Percentiles rank a stretch among this genome's conserved stretches.
Evolutionary conservation across 441 rosid species (phyloP).

Genomic region (Codiaeum variegatum): DNA sequence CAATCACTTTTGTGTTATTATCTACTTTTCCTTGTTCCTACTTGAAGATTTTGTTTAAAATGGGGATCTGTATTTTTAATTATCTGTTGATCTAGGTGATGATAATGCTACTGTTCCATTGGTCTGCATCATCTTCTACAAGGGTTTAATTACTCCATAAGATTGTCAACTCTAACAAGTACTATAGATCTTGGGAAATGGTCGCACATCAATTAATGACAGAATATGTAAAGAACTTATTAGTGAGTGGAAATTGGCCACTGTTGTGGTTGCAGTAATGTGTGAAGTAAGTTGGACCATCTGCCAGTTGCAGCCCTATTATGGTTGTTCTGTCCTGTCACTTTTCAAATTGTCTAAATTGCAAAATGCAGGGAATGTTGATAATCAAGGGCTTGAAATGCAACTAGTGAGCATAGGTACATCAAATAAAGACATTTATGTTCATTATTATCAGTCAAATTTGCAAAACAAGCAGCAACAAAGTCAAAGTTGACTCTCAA

Average conservation of each 20-base stretch:
- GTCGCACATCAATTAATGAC: no score
- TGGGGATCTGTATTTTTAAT: neutral
- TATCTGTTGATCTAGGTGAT: neutral
- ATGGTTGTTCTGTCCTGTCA: neutral
- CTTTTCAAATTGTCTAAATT: no score
- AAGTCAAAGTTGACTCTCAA: neutral
- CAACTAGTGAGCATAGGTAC: neutral
- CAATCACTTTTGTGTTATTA: neutral
- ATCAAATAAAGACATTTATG: neutral
- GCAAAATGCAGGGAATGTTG: neutral
- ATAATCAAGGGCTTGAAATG: neutral
- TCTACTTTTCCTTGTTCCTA: neutral
- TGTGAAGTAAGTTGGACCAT: neutral
- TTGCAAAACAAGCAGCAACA: neutral
- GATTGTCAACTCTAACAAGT: no score
- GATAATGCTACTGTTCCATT: no score
- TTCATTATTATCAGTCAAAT: neutral
- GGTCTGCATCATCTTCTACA: no score
- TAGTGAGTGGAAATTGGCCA: no score
- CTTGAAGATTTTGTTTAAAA: neutral
- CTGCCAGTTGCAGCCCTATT: neutral
- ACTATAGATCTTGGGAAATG: no score
- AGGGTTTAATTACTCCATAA: no score
- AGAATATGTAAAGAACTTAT: no score
- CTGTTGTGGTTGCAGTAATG: neutral